Conservation (phyloP, 164 flowering plant species). For the Kingdonia uniflora region DNA sequence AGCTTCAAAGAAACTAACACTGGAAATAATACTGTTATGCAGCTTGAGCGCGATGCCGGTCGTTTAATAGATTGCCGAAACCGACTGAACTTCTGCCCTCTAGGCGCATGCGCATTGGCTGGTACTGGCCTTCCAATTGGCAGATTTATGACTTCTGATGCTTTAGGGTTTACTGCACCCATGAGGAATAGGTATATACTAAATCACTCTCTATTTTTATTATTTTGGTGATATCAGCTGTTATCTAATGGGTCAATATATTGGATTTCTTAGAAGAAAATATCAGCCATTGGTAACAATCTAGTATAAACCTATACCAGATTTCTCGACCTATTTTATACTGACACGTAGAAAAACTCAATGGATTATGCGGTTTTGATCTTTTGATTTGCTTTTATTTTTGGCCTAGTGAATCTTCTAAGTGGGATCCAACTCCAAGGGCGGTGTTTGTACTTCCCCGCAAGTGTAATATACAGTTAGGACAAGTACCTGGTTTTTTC, state of each 20-base stretch:
- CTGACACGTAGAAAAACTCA: too few relatives aligned
- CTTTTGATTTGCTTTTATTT: too few relatives aligned
- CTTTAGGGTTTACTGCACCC: constrained; percentile 82
- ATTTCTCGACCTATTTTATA: too few relatives aligned
- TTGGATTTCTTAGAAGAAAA: too few relatives aligned
- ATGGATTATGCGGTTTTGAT: too few relatives aligned
- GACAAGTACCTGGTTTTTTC: too few relatives aligned
- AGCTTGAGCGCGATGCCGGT: constrained; percentile 95
- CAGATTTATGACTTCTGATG: constrained; percentile 86
- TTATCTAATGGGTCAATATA: not conserved
- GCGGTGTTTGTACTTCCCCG: too few relatives aligned
- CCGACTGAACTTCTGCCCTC: constrained; percentile 78
- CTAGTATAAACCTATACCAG: too few relatives aligned
- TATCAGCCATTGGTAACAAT: too few relatives aligned
- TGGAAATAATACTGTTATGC: constrained; percentile 17
- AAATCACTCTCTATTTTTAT: not conserved
- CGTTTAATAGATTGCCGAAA: constrained; percentile 72
- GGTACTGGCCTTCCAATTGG: constrained; percentile 97
- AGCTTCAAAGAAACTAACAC: constrained; percentile 1
- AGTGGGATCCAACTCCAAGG: too few relatives aligned
- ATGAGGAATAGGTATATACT: constrained; percentile 77
- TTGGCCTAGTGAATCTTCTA: too few relatives aligned
- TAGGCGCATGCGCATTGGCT: constrained; percentile 99
- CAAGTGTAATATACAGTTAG: too few relatives aligned
- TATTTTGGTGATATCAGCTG: not conserved